Evolutionary conservation across 306 rosid genomes (phyloP), one percentile per base, ranked within the genome.

Genomic region (Prosopis cineraria): DNA sequence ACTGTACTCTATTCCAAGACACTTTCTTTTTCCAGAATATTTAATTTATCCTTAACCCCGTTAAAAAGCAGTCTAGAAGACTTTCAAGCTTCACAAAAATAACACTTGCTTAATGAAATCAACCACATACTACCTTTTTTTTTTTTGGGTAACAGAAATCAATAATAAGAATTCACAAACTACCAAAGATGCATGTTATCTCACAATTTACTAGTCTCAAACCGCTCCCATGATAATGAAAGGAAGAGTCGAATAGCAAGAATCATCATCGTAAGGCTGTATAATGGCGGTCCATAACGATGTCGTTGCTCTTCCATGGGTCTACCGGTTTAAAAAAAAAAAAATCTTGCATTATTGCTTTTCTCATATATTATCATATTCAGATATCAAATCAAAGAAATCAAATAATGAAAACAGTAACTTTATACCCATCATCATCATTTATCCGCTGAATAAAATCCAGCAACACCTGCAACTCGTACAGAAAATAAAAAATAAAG

Each of bases 261-360:
- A 71, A 82, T 90, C 98, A 92, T 83, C 33, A 62, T 48, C 63
- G 98, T 95, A 72, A 95, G 98, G 73, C 79, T 88, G 79, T 95
- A 95, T 64, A 95, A 81, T 11, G 96, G 93, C 12, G 96, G 98
- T 79, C 98, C 98, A 85, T 95, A 95, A 76, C 98, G 98, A 39
- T 88, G 92, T 0, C 98, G 86, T 79, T 95, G 98, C 82, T 95
- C 98, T 84, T 95, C 98, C 98, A 95, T 95, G 65, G 98, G 98
- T 90, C 98, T 95, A 43, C 73, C 64, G 79, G 50, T 29, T n/a
- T n/a, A n/a, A n/a, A n/a, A n/a, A 85, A 62, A 72, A 68, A 78
- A 72, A 27, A 45, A 72, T 76, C 56, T 25, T 36, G 59, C 6
- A 67, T 73, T 63, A 83, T 75, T 68, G 45, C 36, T 62, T 60